Conservation (phyloP, 177 flowering plant genomes). For the Tripterygium wilfordii region DNA sequence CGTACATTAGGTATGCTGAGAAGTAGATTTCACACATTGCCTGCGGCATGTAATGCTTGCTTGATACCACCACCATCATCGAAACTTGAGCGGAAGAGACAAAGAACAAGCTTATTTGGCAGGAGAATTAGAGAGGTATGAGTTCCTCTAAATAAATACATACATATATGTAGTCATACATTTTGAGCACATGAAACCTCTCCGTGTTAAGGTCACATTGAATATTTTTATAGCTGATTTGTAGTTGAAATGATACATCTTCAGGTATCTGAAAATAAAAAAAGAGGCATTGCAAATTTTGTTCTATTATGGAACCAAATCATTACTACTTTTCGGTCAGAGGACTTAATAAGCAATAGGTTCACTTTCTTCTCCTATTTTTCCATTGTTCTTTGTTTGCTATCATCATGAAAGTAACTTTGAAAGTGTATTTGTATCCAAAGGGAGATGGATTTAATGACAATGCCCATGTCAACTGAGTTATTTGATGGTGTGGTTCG, state of each 20-base stretch:
- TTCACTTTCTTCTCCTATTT: conserved; percentile 2
- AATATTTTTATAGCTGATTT: too few relatives aligned
- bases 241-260: conserved; percentile 2
- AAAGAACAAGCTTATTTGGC: conserved; percentile 24
- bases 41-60: conserved; percentile 59
- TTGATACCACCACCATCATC: conserved; percentile 65
- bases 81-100: conserved; percentile 27
- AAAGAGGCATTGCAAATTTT: conserved; percentile 52
- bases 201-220: too few relatives aligned
- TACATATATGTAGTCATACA: too few relatives aligned
- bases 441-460: conserved; percentile 94
- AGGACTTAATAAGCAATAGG: conserved; percentile 94
- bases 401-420: neutral
- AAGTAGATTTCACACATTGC: conserved; percentile 72
- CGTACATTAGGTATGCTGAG: conserved; percentile 62
- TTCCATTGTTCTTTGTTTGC: neutral
- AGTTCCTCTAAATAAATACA: too few relatives aligned
- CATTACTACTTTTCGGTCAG: conserved; percentile 61
- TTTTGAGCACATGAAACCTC: too few relatives aligned
- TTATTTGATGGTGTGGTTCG: conserved; percentile 42
- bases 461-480: conserved; percentile 63
- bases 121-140: conserved; percentile 40
- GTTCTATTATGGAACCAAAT: conserved; percentile 85
- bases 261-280: conserved; percentile 41
- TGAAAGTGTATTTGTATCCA: conserved; percentile 1